Conservation (phyloP, 2,329 filamentous ascomycete species). For the Cucurbitaria berberidis region DNA sequence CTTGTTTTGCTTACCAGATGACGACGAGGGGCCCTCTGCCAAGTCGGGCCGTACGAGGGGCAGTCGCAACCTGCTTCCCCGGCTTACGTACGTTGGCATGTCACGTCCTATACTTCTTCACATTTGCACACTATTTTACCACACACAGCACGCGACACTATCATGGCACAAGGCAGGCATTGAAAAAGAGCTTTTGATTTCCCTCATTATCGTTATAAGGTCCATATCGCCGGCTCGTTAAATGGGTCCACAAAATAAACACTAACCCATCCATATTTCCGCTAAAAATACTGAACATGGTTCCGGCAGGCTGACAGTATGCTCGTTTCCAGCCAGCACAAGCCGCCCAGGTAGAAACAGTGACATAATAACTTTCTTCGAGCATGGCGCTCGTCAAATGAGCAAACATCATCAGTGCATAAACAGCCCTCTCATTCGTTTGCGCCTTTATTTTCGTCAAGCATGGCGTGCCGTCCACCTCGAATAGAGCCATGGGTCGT, state of each 20-base stretch:
- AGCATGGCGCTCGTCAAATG: constrained; percentile 27
- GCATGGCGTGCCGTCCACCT: constrained; percentile 20
- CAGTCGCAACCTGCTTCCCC: constrained; percentile 13
- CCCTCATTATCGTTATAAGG: constrained; percentile 45
- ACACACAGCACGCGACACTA: no score
- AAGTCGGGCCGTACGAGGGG: constrained; percentile 31
- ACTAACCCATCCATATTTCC: constrained; percentile 24
- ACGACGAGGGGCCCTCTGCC: constrained; percentile 42
- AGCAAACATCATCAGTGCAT: constrained; percentile 38
- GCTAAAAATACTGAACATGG: constrained; percentile 12
- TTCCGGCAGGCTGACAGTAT: constrained; percentile 16
- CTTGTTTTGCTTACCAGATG: constrained; percentile 43
- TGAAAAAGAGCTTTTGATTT: constrained; percentile 49
- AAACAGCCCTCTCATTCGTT: constrained; percentile 33
- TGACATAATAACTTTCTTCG: constrained; percentile 26
- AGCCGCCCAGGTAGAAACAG: constrained; percentile 32
- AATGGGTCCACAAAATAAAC: constrained; percentile 29
- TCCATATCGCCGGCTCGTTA: constrained; percentile 29
- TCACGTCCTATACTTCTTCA: no score
- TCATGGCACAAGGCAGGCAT: background rate
- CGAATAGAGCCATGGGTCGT: constrained; percentile 11
- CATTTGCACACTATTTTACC: no score
- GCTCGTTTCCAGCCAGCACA: constrained; percentile 18
- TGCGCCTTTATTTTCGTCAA: constrained; percentile 38
- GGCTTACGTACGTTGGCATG: constrained; percentile 27